These are phyloP conservation scores for Pleurotus eryngii DNA, from an alignment of 768 basidiomycete species.

Conservation along the genomic window DNA sequence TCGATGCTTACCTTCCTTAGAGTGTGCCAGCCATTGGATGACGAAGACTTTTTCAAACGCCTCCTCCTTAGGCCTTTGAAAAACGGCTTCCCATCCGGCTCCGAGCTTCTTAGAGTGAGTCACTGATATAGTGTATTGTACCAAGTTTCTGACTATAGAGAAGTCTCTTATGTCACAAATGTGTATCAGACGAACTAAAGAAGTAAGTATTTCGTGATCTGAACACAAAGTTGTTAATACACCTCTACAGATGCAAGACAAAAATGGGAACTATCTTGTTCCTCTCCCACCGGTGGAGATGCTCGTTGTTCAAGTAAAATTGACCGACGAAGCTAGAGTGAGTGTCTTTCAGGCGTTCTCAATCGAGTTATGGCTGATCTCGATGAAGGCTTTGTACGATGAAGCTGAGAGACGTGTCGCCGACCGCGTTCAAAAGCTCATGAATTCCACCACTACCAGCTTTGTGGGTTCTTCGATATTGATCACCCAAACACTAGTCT, in stretches of 20 bases:
- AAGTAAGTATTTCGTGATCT: conserved; percentile 35
- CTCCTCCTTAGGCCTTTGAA: conserved; percentile 77
- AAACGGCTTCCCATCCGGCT: conserved; percentile 62
- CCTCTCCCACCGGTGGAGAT: conserved; percentile 83
- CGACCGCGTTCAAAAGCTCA: conserved; percentile 54
- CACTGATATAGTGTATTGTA: not conserved
- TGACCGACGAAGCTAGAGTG: conserved; percentile 65
- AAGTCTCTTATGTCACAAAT: conserved; percentile 76
- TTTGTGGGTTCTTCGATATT: conserved; percentile 29
- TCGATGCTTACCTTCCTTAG: conserved; percentile 80
- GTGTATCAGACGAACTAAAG: conserved; percentile 82
- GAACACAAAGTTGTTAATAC: not conserved
- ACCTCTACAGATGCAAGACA: conserved; percentile 73
- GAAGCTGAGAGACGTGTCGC: conserved; percentile 61
- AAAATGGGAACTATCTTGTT: conserved; percentile 66
- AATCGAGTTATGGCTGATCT: conserved; percentile 1
- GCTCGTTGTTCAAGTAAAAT: conserved; percentile 66
- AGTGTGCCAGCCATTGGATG: conserved; percentile 83
- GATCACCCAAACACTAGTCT: not conserved
- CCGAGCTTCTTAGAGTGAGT: conserved; percentile 65
- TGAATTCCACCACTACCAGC: conserved; percentile 41
- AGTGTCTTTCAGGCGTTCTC: conserved; percentile 13
- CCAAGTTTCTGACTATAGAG: conserved; percentile 7
- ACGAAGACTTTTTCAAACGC: conserved; percentile 78
- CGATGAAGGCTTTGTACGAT: conserved; percentile 58